Evolutionary conservation across 345 rosid species (phyloP).

Genomic region (Aquilaria malaccensis): DNA sequence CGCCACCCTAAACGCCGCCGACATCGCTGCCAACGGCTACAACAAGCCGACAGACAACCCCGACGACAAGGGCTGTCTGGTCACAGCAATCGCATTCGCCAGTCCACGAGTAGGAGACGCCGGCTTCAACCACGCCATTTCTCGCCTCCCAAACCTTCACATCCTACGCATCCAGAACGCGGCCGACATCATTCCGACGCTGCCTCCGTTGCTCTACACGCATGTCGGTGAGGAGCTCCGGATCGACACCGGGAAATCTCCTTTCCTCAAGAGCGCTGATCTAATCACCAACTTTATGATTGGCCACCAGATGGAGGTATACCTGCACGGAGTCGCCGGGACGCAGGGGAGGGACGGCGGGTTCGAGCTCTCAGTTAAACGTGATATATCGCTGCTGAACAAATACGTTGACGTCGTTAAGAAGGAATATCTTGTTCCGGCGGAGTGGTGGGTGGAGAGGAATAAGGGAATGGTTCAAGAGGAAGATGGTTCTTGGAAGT

Average conservation of each 20-base stretch:
- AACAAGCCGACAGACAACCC: constrained; percentile 13
- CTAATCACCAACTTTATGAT: not conserved
- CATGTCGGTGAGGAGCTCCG: constrained; percentile 29
- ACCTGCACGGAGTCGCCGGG: constrained; percentile 42
- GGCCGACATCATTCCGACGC: constrained; percentile 21
- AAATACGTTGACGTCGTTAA: constrained; percentile 21
- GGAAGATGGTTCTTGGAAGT: constrained; percentile 30
- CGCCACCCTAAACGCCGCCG: constrained; percentile 18
- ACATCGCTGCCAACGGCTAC: constrained; percentile 15
- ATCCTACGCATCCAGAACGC: constrained; percentile 26
- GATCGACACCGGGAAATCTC: constrained; percentile 31
- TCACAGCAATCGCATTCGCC: constrained; percentile 15
- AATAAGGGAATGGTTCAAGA: constrained; percentile 29
- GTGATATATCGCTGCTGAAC: constrained; percentile 24
- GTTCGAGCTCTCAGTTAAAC: constrained; percentile 20
- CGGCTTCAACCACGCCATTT: not conserved
- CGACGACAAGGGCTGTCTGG: not conserved
- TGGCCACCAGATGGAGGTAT: constrained; percentile 27
- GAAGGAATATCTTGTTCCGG: constrained; percentile 25
- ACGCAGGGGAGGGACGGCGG: constrained; percentile 9
- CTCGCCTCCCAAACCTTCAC: constrained; percentile 14
- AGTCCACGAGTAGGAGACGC: constrained; percentile 14
- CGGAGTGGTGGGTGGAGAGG: constrained; percentile 25
- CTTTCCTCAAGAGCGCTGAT: constrained; percentile 19
- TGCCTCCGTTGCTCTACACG: constrained; percentile 13